A percentile compares a stretch with the other conserved stretches of the same genome.
phyloP scores from a whole-genome alignment of 164 flowering plant species.

The Aristolochia fimbriata region DNA sequence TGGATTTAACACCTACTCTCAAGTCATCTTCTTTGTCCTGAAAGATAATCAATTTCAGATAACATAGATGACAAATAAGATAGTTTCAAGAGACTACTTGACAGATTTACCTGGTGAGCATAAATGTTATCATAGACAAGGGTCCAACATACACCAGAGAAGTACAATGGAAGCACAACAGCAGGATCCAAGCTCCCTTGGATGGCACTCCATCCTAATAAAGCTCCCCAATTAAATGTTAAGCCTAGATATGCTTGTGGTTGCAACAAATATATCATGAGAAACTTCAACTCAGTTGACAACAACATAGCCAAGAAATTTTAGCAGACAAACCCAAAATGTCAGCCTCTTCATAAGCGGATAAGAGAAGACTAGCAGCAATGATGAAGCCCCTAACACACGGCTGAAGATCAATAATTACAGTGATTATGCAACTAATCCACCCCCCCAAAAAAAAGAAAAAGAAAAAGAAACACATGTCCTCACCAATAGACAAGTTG shows the following conservation, averaged over 20 bases:
- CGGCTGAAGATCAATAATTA: slow-evolving; percentile 32
- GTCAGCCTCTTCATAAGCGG: slow-evolving; percentile 98
- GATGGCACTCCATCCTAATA: slow-evolving; percentile 91
- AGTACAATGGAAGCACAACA: slow-evolving; percentile 65
- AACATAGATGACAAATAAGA: background rate
- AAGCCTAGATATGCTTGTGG: slow-evolving; percentile 97
- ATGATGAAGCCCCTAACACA: slow-evolving; percentile 82
- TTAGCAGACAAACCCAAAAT: slow-evolving; percentile 62
- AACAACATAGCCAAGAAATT: background rate
- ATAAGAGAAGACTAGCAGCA: slow-evolving; percentile 92
- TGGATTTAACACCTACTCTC: slow-evolving; percentile 93
- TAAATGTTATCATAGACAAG: slow-evolving; percentile 98
- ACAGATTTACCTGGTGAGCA: slow-evolving; percentile 89
- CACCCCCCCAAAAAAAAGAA: background rate
- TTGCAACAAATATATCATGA: slow-evolving; percentile 27
- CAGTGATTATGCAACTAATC: background rate
- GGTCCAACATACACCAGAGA: slow-evolving; percentile 92
- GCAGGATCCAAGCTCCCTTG: slow-evolving; percentile 78
- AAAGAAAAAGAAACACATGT: background rate
- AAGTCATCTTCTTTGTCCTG: slow-evolving; percentile 98
- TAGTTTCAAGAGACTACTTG: background rate
- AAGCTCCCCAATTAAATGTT: slow-evolving; percentile 97
- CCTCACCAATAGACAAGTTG: background rate
- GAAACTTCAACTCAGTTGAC: background rate
- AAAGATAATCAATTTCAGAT: slow-evolving; percentile 1